Evolutionary conservation across 257 asterid species (phyloP).

Genomic region (Nicotiana noctiflora): DNA sequence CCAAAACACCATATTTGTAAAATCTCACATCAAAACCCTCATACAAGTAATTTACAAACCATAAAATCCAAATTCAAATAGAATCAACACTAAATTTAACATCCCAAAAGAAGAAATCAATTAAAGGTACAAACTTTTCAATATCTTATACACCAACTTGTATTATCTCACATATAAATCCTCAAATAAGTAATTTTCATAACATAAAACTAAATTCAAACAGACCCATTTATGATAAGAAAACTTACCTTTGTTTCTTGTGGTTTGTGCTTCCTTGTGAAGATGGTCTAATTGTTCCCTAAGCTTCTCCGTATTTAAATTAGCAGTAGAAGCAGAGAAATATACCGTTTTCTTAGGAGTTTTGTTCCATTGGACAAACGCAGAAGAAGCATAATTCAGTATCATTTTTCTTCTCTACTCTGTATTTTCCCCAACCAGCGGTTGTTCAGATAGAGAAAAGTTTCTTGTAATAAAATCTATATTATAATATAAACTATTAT

Average conservation of each 20-base stretch:
- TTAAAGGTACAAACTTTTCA: background rate
- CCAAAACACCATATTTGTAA: background rate
- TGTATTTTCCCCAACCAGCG: background rate
- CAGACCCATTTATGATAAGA: background rate
- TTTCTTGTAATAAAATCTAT: background rate
- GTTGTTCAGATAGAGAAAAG: background rate
- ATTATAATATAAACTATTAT: too few species aligned
- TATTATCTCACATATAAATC: background rate
- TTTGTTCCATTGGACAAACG: conserved; percentile 16
- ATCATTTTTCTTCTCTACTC: conserved; percentile 14
- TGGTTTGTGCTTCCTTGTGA: conserved; percentile 32
- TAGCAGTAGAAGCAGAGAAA: conserved; percentile 17
- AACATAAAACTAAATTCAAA: background rate
- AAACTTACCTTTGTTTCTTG: conserved; percentile 28
- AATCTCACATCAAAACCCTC: background rate
- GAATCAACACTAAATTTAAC: background rate
- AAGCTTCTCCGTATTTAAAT: conserved; percentile 20
- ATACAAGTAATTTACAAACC: background rate
- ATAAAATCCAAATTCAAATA: background rate
- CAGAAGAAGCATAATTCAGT: conserved; percentile 16
- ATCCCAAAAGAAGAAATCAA: background rate
- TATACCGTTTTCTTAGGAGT: conserved; percentile 11
- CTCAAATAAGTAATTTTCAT: background rate
- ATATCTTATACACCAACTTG: background rate
- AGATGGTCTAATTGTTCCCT: conserved; percentile 28